Evolutionary conservation across 2,329 filamentous ascomycete species (phyloP).

Genomic region (Ilyonectria sp.): DNA sequence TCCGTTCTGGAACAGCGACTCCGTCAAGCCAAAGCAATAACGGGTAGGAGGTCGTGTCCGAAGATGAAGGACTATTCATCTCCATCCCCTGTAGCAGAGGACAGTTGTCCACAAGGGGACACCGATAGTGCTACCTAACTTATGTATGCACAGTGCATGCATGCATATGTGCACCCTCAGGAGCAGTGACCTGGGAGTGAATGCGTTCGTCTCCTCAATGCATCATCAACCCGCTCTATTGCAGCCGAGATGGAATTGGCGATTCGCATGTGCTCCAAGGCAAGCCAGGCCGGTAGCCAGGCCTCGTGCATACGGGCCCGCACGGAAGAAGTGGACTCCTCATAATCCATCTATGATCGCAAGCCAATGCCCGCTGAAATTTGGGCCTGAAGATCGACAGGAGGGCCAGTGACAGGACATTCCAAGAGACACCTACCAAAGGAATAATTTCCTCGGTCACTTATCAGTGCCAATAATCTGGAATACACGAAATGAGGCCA

Average conservation of each 20-base stretch:
- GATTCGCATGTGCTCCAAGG: constrained; percentile 13
- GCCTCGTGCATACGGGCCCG: not conserved
- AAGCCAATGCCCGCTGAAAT: constrained; percentile 18
- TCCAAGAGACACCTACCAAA: constrained; percentile 22
- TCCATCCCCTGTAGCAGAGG: constrained; percentile 30
- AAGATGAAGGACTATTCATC: constrained; percentile 34
- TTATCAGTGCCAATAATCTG: constrained; percentile 5
- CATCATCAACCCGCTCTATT: constrained; percentile 5
- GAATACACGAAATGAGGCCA: constrained; percentile 35
- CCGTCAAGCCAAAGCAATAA: constrained; percentile 33
- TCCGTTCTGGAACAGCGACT: constrained; percentile 37
- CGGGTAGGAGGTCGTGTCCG: constrained; percentile 30
- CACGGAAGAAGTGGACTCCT: constrained; percentile 7
- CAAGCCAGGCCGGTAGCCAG: not conserved
- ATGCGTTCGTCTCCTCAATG: constrained; percentile 15
- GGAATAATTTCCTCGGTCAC: constrained; percentile 10
- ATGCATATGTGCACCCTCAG: constrained; percentile 17
- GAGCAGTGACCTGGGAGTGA: not conserved
- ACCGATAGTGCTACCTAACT: not conserved
- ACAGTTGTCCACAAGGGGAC: constrained; percentile 10
- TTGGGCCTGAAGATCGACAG: constrained; percentile 43
- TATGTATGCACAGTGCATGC: constrained; percentile 18
- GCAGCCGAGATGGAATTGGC: constrained; percentile 9
- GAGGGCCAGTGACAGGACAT: constrained; percentile 35
- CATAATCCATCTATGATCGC: not conserved